Conservation (phyloP, 805 yeast species). For the Starmerella roubikii region DNA sequence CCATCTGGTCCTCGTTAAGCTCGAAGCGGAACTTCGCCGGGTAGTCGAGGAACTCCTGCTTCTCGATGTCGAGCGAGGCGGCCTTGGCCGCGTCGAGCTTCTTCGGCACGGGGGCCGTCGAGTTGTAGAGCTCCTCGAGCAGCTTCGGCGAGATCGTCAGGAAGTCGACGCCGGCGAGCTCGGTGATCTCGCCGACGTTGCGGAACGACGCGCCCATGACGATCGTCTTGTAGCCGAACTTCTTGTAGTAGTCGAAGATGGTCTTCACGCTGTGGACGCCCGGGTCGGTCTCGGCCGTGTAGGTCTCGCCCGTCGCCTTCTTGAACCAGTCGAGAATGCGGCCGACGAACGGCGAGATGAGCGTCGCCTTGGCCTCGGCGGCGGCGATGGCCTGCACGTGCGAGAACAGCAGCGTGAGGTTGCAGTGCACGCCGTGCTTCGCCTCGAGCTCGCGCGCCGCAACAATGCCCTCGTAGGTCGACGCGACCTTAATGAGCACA, state of each 20-base stretch:
- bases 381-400: slow-evolving; percentile 96
- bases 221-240: slow-evolving; percentile 88
- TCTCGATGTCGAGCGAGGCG: slow-evolving; percentile 38
- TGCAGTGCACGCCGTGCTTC: slow-evolving; percentile 82
- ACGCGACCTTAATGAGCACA: slow-evolving; percentile 88
- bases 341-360: slow-evolving; percentile 98
- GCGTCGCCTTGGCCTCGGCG: slow-evolving; percentile 93
- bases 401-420: slow-evolving; percentile 89
- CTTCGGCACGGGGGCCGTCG: slow-evolving; percentile 67
- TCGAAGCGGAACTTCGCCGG: slow-evolving; percentile 83
- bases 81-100: slow-evolving; percentile 61
- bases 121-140: slow-evolving; percentile 75
- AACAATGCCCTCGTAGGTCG: slow-evolving; percentile 99
- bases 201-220: slow-evolving; percentile 99
- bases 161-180: slow-evolving; percentile 93
- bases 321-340: slow-evolving; percentile 98
- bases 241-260: slow-evolving; percentile 96
- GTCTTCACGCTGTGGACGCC: slow-evolving; percentile 84
- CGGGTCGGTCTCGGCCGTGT: slow-evolving; percentile 74
- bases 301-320: slow-evolving; percentile 80
- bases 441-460: slow-evolving; percentile 93
- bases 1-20: slow-evolving; percentile 94
- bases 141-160: slow-evolving; percentile 89
- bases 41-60: slow-evolving; percentile 70
- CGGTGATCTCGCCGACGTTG: slow-evolving; percentile 88